Percentiles rank a stretch among this genome's conserved stretches.
These are phyloP conservation scores for Backusella psychrophila DNA, from an alignment of 192 early-diverging fungal genomes.

Conservation along the genomic window DNA sequence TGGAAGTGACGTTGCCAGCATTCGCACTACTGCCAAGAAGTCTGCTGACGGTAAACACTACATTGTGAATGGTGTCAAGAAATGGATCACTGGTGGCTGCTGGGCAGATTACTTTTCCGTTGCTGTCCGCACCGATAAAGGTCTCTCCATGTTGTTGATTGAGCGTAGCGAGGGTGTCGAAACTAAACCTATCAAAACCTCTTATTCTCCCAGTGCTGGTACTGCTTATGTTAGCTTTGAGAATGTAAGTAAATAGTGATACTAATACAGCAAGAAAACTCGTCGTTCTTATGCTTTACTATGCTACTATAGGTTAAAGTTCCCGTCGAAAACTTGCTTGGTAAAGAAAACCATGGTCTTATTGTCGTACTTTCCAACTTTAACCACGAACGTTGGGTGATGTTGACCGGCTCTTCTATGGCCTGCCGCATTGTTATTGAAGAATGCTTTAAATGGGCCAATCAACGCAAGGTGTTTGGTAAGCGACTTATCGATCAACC, in stretches of 20 bases:
- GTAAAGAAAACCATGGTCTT: slow-evolving; percentile 63
- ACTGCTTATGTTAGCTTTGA: slow-evolving; percentile 64
- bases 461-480: slow-evolving; percentile 71
- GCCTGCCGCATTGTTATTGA: slow-evolving; percentile 46
- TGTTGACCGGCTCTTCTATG: slow-evolving; percentile 36
- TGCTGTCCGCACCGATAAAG: slow-evolving; percentile 39
- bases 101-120: slow-evolving; percentile 31
- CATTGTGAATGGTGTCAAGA: slow-evolving; percentile 85
- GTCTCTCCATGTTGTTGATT: slow-evolving; percentile 69
- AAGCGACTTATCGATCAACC: slow-evolving; percentile 66
- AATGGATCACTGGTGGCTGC: slow-evolving; percentile 77
- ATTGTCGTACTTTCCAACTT: slow-evolving; percentile 71
- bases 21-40: slow-evolving; percentile 62
- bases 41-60: slow-evolving; percentile 69
- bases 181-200: slow-evolving; percentile 66
- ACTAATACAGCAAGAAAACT: neutral
- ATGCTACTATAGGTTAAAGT: slow-evolving; percentile 46
- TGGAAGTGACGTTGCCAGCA: slow-evolving; percentile 75
- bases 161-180: slow-evolving; percentile 57
- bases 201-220: slow-evolving; percentile 62
- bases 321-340: slow-evolving; percentile 70
- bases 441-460: slow-evolving; percentile 69
- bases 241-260: slow-evolving; percentile 36
- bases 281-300: neutral
- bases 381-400: slow-evolving; percentile 69